Base-by-base conservation (phyloP, 2,329 filamentous ascomycete species). In the Hymenoscyphus linearis region DNA sequence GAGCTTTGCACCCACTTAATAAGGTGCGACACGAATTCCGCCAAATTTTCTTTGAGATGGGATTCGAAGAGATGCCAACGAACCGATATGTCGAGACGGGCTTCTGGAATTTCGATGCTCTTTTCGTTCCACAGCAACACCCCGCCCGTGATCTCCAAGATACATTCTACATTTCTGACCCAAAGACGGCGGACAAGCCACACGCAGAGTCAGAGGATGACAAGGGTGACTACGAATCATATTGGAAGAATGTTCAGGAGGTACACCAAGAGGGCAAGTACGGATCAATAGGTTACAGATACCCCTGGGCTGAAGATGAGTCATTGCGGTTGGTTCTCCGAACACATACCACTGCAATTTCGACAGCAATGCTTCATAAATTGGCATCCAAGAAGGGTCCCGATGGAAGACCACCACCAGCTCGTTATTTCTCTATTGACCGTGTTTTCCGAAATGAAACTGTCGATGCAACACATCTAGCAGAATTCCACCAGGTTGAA, bases 31-130 rank as follows among this genome's bases (percentile, higher is more conserved):
- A 91, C 70, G 95, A 98, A 78, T 96, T 99, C 83, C 84, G 95
- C 62, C 90, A 95, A 73, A 97, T 99, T 74, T 99, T 99, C 86
- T 98, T 99, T 78, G 92, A 96, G 75, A 96, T 96, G 87, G 95
- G 93, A 58, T 99, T 98, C 79, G 88, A 93, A 72, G 95, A 99
- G 80, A 98, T 99, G 95, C 90, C 93, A 14, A 97, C 93, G 56
- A 89, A 89, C 77, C 86, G 90, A 75, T 97, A 88, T 74, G 93
- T 98, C 65, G 95, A 99, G 78, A 93, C 93, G 13, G 93, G 93
- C 54, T 97, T 98, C 86, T 99, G 95, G 92, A 98, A 98, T 78
- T 98, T 98, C 76, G 93, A 98, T 73, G 87, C 93, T 26, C 90
- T 99, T 65, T 97, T 93, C 76, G 93, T 98, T 58, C 93, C 93